Evolutionary conservation across 441 rosid genomes (phyloP).

Genomic region (Manihot esculenta): DNA sequence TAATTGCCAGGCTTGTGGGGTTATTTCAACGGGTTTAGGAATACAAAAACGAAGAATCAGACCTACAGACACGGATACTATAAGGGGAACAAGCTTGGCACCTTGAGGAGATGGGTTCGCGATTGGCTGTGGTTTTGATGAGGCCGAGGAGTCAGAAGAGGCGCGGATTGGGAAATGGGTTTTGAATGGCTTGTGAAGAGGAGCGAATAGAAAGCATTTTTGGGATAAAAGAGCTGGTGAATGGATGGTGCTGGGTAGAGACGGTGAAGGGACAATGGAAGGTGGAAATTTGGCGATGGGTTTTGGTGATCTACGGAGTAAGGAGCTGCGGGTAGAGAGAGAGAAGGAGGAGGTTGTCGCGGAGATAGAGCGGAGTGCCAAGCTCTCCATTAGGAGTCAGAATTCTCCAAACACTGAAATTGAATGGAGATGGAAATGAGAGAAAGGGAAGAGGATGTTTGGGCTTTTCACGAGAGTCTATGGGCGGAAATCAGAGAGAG

Average conservation of each 20-base stretch:
- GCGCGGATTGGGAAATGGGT: conserved; percentile 26
- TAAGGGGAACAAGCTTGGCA: conserved; percentile 59
- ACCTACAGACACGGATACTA: conserved; percentile 65
- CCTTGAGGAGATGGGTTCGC: conserved; percentile 35
- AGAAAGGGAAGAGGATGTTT: background rate
- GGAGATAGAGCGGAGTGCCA: conserved; percentile 57
- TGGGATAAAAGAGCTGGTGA: conserved; percentile 23
- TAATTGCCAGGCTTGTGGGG: conserved; percentile 87
- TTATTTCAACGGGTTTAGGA: conserved; percentile 63
- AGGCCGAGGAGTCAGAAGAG: conserved; percentile 14
- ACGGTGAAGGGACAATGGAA: background rate
- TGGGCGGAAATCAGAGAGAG: conserved; percentile 26
- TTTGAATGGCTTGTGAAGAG: conserved; percentile 26
- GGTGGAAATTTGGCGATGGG: conserved; percentile 40
- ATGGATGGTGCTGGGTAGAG: conserved; percentile 11
- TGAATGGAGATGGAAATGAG: conserved; percentile 1
- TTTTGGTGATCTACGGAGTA: conserved; percentile 35
- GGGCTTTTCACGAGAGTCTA: background rate
- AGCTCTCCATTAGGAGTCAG: conserved; percentile 62
- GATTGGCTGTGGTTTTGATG: background rate
- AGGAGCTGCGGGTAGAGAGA: conserved; percentile 33
- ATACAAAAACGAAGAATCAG: conserved; percentile 57
- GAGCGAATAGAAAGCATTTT: conserved; percentile 29
- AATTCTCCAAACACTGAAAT: background rate
- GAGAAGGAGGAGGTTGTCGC: conserved; percentile 39